Base-by-base conservation (phyloP, 2,329 filamentous ascomycete species). In the Zalaria sp. region DNA sequence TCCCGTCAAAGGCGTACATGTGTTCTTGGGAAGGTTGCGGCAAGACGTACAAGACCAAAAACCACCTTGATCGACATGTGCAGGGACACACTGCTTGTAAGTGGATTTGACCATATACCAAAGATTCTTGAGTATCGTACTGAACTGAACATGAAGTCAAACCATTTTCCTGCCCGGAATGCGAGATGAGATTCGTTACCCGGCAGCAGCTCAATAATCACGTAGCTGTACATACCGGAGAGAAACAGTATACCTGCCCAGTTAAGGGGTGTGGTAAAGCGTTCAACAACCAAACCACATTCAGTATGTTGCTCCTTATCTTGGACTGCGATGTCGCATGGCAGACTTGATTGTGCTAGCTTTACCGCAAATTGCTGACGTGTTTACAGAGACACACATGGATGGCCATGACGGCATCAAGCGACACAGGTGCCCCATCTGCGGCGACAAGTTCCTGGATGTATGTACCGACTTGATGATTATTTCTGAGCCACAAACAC, bases 171-270 rank as follows among this genome's bases (percentile, higher is more conserved):
- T 81, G 76, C 47, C 53, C 62, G 2, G 62, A 66, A 18, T 83
- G 79, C 50, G 63, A 66, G 6, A 63, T 73, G 43, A 63, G 64
- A 3, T 76, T 83, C 51, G 81, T 79, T 1, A 78, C 78, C 2
- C 74, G 77, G 49, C 79, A 83, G 55, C 75, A 80, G 1, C 66
- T 83, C 5, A 72, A 75, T 35, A 79, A 82, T 53, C 80, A 84
- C 50, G 67, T 74, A 53, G 71, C 77, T 11, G 80, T 73, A 2
- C 80, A 84, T 51, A 79, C 77, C 0, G 75, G 77, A 34, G 71
- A 75, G 46, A 79, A 74, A 47, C 78, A 79, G 26, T 79, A 75
- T 59, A 60, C 67, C 34, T 83, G 79, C 53, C 54, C 60, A 6
- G 56, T 29, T 27, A 39, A 39, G 3, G 43, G 55, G 31, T 80